Conservation (phyloP, 2,329 filamentous ascomycete genomes). For the Xylariaceae sp. region DNA sequence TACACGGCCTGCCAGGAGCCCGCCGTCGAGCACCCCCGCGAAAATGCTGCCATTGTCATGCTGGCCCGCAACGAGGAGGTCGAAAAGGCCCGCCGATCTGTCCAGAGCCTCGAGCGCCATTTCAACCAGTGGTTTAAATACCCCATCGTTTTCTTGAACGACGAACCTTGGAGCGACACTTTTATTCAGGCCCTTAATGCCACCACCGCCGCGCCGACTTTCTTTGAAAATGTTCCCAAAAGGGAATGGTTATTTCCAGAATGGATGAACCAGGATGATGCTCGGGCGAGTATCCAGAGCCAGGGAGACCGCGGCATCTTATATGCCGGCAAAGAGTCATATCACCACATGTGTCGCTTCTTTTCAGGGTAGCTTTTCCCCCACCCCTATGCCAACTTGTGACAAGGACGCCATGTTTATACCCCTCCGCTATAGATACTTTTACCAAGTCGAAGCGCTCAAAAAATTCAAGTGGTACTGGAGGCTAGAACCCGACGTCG, state of each 20-base stretch:
- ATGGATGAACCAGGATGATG: constrained; percentile 31
- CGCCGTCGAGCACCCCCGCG: constrained; percentile 29
- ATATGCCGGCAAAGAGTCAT: constrained; percentile 38
- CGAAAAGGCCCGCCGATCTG: constrained; percentile 34
- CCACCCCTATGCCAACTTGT: background rate
- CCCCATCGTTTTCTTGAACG: constrained; percentile 43
- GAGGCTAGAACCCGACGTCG: constrained; percentile 41
- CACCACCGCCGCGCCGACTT: constrained; percentile 33
- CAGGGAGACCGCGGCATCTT: constrained; percentile 34
- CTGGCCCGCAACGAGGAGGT: constrained; percentile 42
- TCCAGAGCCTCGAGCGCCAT: constrained; percentile 39
- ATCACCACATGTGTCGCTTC: constrained; percentile 40
- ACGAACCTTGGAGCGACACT: constrained; percentile 37
- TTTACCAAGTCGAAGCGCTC: constrained; percentile 39
- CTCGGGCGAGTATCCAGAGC: constrained; percentile 31
- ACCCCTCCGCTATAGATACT: constrained; percentile 29
- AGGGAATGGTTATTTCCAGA: constrained; percentile 39
- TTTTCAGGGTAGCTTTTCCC: constrained; percentile 36
- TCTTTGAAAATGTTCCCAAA: constrained; percentile 38
- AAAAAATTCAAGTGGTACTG: constrained; percentile 43
- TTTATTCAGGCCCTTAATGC: constrained; percentile 32
- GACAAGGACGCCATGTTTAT: constrained; percentile 1
- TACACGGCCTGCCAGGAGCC: constrained; percentile 27
- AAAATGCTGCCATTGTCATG: constrained; percentile 43
- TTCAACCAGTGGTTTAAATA: constrained; percentile 45